These are phyloP conservation scores for Plasmodium gonderi DNA, from an alignment of 169 alveolate species.

Conservation along the genomic window DNA sequence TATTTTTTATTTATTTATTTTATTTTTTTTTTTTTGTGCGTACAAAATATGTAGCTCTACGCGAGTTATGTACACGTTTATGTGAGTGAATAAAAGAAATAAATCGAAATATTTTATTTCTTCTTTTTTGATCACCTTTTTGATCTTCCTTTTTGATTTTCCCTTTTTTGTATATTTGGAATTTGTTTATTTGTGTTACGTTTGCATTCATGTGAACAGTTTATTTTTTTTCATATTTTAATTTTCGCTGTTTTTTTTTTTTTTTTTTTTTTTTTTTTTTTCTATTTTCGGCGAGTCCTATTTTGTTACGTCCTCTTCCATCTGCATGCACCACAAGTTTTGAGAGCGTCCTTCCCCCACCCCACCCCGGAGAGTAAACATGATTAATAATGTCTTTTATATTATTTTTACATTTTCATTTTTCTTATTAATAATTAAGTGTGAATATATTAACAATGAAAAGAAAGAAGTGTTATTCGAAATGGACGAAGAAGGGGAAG, in stretches of 20 bases:
- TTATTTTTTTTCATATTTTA: not conserved
- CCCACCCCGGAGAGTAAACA: slow-evolving; percentile 24
- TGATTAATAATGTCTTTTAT: slow-evolving; percentile 73
- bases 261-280: not conserved
- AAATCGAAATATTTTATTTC: not conserved
- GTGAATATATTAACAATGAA: slow-evolving; percentile 43
- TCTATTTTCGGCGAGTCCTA: not conserved
- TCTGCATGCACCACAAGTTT: not conserved
- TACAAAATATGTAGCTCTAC: not conserved
- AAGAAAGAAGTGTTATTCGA: not conserved
- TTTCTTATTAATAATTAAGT: slow-evolving; percentile 57
- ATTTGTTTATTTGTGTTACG: not conserved
- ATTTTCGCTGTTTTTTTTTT: not conserved
- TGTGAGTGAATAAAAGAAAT: not conserved
- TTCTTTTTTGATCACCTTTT: not conserved
- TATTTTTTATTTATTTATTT: no score
- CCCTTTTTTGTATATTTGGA: not conserved
- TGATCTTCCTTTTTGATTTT: not conserved
- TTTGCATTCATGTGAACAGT: not conserved
- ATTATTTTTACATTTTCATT: slow-evolving; percentile 31
- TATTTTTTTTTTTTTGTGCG: not conserved
- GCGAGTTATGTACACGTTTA: not conserved
- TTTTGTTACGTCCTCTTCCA: not conserved
- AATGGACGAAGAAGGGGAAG: not conserved
- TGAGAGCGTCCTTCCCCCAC: not conserved